Percentiles rank a stretch among this genome's conserved stretches.
Evolutionary conservation across 2,329 filamentous ascomycete species (phyloP).

Genomic region (Hypomyces rosellus): DNA sequence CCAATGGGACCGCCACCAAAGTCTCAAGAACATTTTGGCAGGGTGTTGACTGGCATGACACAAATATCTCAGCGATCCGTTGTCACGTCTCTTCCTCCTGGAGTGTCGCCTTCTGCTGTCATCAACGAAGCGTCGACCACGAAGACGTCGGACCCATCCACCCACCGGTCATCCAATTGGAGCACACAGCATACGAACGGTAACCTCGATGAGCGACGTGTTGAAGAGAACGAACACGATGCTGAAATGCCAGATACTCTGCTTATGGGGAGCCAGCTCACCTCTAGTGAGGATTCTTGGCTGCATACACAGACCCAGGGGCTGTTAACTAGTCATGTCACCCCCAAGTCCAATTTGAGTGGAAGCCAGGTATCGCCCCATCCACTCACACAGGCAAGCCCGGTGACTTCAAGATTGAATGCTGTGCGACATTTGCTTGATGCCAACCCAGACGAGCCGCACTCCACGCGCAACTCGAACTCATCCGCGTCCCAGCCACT

Average conservation of each 20-base stretch:
- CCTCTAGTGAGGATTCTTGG: conserved; percentile 50
- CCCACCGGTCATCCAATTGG: conserved; percentile 54
- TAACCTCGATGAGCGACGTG: conserved; percentile 40
- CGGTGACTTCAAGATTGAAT: conserved; percentile 9
- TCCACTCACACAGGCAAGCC: background rate
- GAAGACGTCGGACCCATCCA: conserved; percentile 73
- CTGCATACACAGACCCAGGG: conserved; percentile 52
- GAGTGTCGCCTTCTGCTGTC: conserved; percentile 51
- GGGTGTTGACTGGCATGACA: conserved; percentile 41
- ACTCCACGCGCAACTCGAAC: conserved; percentile 24
- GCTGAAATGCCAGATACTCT: conserved; percentile 51
- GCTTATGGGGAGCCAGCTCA: conserved; percentile 37
- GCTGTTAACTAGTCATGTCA: conserved; percentile 33
- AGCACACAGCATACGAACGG: conserved; percentile 72
- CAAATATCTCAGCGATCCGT: conserved; percentile 60
- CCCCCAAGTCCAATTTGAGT: conserved; percentile 18
- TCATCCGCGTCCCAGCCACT: conserved; percentile 39
- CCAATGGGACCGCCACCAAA: conserved; percentile 45
- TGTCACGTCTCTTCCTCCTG: conserved; percentile 51
- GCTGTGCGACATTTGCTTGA: conserved; percentile 26
- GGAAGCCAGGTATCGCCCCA: conserved; percentile 36
- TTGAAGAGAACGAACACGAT: conserved; percentile 26
- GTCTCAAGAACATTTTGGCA: conserved; percentile 30
- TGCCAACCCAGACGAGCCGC: conserved; percentile 29
- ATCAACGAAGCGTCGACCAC: conserved; percentile 89